phyloP scores from a whole-genome alignment of 345 rosid genomes.

The Gossypium australe region DNA sequence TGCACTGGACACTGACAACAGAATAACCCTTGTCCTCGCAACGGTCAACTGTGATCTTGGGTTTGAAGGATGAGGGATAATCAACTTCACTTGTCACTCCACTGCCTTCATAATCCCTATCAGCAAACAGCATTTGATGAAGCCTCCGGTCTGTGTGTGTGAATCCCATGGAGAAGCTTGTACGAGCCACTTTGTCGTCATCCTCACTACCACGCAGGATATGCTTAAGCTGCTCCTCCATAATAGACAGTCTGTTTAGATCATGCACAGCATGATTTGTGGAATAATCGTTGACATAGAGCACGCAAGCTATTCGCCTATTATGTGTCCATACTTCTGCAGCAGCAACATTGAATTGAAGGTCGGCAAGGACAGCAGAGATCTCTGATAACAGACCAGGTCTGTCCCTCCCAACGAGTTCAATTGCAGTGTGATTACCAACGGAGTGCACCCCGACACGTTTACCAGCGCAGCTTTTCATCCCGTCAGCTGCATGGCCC shows the following conservation, averaged over 20 bases:
- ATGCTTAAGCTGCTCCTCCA: slow-evolving; percentile 81
- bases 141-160: slow-evolving; percentile 82
- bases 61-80: slow-evolving; percentile 34
- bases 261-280: slow-evolving; percentile 57
- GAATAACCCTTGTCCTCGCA: slow-evolving; percentile 84
- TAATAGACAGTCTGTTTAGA: slow-evolving; percentile 44
- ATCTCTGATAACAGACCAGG: slow-evolving; percentile 88
- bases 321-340: slow-evolving; percentile 98
- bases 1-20: slow-evolving; percentile 61
- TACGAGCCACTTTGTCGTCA: slow-evolving; percentile 52
- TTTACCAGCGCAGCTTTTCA: slow-evolving; percentile 58
- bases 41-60: slow-evolving; percentile 55
- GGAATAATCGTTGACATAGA: slow-evolving; percentile 66
- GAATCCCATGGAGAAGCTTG: slow-evolving; percentile 79
- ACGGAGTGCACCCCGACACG: slow-evolving; percentile 71
- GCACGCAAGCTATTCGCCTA: slow-evolving; percentile 68
- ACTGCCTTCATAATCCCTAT: slow-evolving; percentile 73
- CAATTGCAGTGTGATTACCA: slow-evolving; percentile 83
- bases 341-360: slow-evolving; percentile 68
- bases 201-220: slow-evolving; percentile 68
- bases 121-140: slow-evolving; percentile 94
- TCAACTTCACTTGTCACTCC: slow-evolving; percentile 37
- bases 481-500: slow-evolving; percentile 40
- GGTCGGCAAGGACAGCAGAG: slow-evolving; percentile 72
- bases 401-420: slow-evolving; percentile 79